Percentiles rank a stretch among this genome's conserved stretches.
Evolutionary conservation across 495 filamentous ascomycete genomes (phyloP).

Genomic region (Sabuloglossum arenarium): DNA sequence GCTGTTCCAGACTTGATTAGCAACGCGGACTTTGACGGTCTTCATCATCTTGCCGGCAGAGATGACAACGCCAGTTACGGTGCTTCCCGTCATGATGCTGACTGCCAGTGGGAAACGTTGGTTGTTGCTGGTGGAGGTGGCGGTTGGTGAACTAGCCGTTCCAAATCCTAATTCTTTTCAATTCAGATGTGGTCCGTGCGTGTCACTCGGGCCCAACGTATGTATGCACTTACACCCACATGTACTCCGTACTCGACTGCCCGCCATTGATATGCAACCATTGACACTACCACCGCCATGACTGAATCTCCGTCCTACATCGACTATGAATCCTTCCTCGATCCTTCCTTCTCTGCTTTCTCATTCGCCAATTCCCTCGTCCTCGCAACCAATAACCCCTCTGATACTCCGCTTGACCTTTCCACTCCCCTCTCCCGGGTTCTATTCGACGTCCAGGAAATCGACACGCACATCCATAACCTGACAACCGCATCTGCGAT

Average conservation of each 20-base stretch:
- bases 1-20: slow-evolving; percentile 37
- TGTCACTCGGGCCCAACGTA: no score
- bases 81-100: not conserved
- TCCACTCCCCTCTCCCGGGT: slow-evolving; percentile 85
- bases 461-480: slow-evolving; percentile 84
- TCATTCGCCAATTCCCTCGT: slow-evolving; percentile 79
- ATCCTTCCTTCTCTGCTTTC: slow-evolving; percentile 58
- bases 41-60: slow-evolving; percentile 48
- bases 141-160: not conserved
- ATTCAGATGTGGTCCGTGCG: not conserved
- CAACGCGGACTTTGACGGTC: slow-evolving; percentile 47
- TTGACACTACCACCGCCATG: not conserved
- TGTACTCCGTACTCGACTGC: not conserved
- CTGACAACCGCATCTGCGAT: slow-evolving; percentile 72
- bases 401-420: slow-evolving; percentile 76
- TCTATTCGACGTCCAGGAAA: slow-evolving; percentile 90
- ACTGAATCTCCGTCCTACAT: slow-evolving; percentile 51
- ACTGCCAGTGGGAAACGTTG: not conserved
- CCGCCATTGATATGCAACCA: not conserved
- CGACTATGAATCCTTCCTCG: slow-evolving; percentile 84
- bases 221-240: not conserved
- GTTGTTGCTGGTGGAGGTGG: no score
- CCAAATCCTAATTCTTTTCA: not conserved
- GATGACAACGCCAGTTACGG: slow-evolving; percentile 34
- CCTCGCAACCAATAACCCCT: slow-evolving; percentile 73